A percentile compares a stretch with the other conserved stretches of the same genome.
Conservation (phyloP, 2,329 filamentous ascomycete species). For the Aspergillus piperis region DNA sequence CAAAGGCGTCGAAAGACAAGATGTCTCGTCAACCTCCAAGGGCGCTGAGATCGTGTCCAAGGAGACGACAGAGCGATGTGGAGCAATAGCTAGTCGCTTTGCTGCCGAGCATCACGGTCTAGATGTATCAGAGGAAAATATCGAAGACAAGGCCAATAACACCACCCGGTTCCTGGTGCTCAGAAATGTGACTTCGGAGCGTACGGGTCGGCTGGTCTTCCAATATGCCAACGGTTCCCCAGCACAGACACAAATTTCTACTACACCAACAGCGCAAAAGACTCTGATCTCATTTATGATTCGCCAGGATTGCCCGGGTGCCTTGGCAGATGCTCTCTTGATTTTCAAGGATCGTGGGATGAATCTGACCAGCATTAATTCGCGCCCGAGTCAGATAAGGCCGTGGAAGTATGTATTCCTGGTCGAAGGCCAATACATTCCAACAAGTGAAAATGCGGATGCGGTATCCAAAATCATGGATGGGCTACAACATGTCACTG, state of each 20-base stretch:
- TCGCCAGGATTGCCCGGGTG: slow-evolving; percentile 74
- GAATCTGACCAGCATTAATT: slow-evolving; percentile 89
- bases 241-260: not conserved
- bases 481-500: slow-evolving; percentile 39
- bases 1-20: slow-evolving; percentile 73
- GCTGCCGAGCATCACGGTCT: slow-evolving; percentile 71
- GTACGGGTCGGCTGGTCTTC: slow-evolving; percentile 21
- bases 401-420: slow-evolving; percentile 96
- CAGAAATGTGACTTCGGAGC: slow-evolving; percentile 36
- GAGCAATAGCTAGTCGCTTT: slow-evolving; percentile 75
- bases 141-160: slow-evolving; percentile 50
- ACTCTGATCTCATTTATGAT: slow-evolving; percentile 82
- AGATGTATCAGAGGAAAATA: slow-evolving; percentile 61
- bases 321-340: slow-evolving; percentile 75
- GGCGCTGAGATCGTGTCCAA: slow-evolving; percentile 74
- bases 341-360: slow-evolving; percentile 73
- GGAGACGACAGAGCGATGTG: slow-evolving; percentile 60
- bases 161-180: slow-evolving; percentile 52
- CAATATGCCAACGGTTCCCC: slow-evolving; percentile 19
- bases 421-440: slow-evolving; percentile 75
- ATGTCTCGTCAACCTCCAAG: slow-evolving; percentile 81
- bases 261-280: slow-evolving; percentile 42
- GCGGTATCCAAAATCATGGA: slow-evolving; percentile 34
- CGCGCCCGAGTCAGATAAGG: slow-evolving; percentile 70
- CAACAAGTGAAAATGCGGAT: slow-evolving; percentile 29